Percentiles rank a stretch among this genome's conserved stretches.
These are phyloP conservation scores for Brassica nigra DNA, from an alignment of 345 rosid genomes.

Conservation along the genomic window DNA sequence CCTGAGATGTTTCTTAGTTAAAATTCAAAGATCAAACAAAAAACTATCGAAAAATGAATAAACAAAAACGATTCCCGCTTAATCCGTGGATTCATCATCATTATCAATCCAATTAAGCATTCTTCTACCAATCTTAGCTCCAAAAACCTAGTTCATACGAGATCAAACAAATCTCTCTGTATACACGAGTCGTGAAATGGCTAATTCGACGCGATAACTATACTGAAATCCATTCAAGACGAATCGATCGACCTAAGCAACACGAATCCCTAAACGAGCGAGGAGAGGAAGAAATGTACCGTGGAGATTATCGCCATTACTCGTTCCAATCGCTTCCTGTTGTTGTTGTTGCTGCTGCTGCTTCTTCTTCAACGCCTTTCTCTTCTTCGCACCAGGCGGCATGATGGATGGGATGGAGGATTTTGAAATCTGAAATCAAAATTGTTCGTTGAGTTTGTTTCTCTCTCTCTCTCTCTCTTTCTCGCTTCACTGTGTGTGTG, in stretches of 20 bases:
- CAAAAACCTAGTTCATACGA: neutral
- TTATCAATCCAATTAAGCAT: slow-evolving; percentile 6
- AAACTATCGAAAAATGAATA: neutral
- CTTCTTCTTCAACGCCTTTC: slow-evolving; percentile 84
- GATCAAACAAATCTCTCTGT: slow-evolving; percentile 18
- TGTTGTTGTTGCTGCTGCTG: slow-evolving; percentile 50
- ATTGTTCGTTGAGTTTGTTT: slow-evolving; percentile 13
- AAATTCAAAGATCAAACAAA: slow-evolving; percentile 8
- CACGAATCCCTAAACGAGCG: neutral
- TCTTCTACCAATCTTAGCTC: slow-evolving; percentile 16
- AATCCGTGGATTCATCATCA: neutral
- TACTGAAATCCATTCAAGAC: neutral
- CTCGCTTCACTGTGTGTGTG: slow-evolving; percentile 2
- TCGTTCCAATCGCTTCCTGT: slow-evolving; percentile 34
- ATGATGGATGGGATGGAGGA: slow-evolving; percentile 45
- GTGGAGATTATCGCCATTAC: slow-evolving; percentile 27
- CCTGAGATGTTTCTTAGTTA: slow-evolving; percentile 42
- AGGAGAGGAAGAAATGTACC: slow-evolving; percentile 5
- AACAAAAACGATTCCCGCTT: neutral
- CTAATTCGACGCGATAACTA: slow-evolving; percentile 9
- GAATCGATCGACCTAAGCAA: neutral
- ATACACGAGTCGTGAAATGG: neutral
- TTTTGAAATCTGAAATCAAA: neutral
- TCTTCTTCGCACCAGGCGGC: slow-evolving; percentile 91
- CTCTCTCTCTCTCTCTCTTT: neutral